phyloP scores from a whole-genome alignment of 495 filamentous ascomycete species.

The Talaromyces ruber region DNA sequence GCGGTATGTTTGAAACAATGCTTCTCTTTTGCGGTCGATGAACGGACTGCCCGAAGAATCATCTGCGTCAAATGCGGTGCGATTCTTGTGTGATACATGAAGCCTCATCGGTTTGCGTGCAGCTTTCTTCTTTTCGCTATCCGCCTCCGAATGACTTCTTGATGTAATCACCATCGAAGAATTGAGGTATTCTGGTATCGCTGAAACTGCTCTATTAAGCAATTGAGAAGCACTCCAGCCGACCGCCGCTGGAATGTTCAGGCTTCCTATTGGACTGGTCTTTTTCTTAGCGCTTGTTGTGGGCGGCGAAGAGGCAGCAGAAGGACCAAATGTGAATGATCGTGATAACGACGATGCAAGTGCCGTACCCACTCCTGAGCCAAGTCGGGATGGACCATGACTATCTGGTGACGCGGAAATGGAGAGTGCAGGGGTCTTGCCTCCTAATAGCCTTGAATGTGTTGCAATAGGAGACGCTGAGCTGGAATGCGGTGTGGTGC shows the following conservation, averaged over 20 bases:
- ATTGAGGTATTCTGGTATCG: conserved; percentile 23
- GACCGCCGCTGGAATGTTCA: conserved; percentile 50
- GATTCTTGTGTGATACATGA: conserved; percentile 63
- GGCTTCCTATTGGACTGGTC: conserved; percentile 57
- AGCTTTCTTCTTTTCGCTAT: conserved; percentile 27
- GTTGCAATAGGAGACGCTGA: conserved; percentile 55
- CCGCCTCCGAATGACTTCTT: conserved; percentile 36
- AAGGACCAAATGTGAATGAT: conserved; percentile 55
- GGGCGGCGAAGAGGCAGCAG: conserved; percentile 64
- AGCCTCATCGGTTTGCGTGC: conserved; percentile 34
- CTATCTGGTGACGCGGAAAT: conserved; percentile 59
- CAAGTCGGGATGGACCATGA: conserved; percentile 34
- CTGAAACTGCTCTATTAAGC: conserved; percentile 33
- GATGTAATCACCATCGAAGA: conserved; percentile 15
- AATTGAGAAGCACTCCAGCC: conserved; percentile 57
- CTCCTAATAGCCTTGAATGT: conserved; percentile 22
- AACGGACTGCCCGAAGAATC: conserved; percentile 59
- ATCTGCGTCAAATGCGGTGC: conserved; percentile 69
- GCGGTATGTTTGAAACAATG: conserved; percentile 62
- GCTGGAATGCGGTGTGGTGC: conserved; percentile 48
- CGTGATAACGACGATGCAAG: conserved; percentile 65
- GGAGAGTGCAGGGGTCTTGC: conserved; percentile 51
- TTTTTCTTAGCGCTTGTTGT: conserved; percentile 45
- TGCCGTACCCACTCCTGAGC: conserved; percentile 44
- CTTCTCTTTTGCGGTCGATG: conserved; percentile 52